Base-by-base conservation (phyloP, 495 filamentous ascomycete species). In the Penicillium waksmanii region DNA sequence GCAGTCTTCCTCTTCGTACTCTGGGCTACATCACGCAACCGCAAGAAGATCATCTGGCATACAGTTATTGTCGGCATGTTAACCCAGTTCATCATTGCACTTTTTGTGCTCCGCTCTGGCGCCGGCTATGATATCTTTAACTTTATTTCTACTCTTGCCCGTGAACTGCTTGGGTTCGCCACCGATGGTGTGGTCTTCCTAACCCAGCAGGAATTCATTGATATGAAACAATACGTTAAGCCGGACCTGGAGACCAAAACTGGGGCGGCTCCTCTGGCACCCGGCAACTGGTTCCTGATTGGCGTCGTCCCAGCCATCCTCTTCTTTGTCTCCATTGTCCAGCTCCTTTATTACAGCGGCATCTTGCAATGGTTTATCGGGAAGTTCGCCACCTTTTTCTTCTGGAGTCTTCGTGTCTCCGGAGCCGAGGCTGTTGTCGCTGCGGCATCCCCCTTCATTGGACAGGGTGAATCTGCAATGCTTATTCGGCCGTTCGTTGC, bases 391-490 rank as follows among this genome's bases (percentile, higher is more conserved):
- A 79, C 85, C 50, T 91, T 96, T 73, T 96, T 97, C 83, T 95
- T 93, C 83, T 96, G 90, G 89, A 80, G 74, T 44, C 87, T 97
- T 81, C 80, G 84, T 9, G 90, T 96, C n/a, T 95, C 91, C n/a
- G 93, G 93, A 42, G 91, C 90, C 47, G 93, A 96, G 69, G 91
- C 93, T 21, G 89, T 97, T 31, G 93, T 96, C 27, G 93, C 93
- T 31, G 89, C 92, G 44, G 93, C 93, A n/a, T 93, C 92, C 5
- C 93, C 93, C 1, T 97, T 96, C 75, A 93, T 96, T 63, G 93
- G 93, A 33, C 92, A 95, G 76, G 93, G 93, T 61, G 93, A 97
- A 79, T 93, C 89, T 8, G 93, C 90, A 35, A 94, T 97, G 88
- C 77, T 97, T 51, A 92, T 97, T 76, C 85, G 86, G 38, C 92